Conservation (phyloP, 116 monocot species). For the Iris pallida region DNA sequence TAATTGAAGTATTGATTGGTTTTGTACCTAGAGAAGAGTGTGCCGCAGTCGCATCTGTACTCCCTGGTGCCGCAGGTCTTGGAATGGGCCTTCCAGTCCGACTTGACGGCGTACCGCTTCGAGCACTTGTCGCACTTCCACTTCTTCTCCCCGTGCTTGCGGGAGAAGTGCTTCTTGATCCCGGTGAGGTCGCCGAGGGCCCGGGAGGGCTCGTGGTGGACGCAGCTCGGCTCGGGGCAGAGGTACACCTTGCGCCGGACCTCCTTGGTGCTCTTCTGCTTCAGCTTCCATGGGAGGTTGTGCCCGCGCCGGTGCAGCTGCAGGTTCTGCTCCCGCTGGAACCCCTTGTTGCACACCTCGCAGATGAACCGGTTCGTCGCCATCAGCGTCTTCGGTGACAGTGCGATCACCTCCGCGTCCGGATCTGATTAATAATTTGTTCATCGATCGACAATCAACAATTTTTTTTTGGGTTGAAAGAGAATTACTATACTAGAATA, state of each 20-base stretch:
- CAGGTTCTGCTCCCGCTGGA: slow-evolving; percentile 28
- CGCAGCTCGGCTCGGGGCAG: slow-evolving; percentile 48
- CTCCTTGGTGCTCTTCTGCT: slow-evolving; percentile 25
- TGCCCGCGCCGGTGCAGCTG: slow-evolving; percentile 22
- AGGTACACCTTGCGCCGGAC: slow-evolving; percentile 31
- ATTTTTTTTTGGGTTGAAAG: neutral
- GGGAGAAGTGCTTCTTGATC: slow-evolving; percentile 51
- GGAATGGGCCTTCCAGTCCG: slow-evolving; percentile 55
- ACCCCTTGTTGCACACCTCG: slow-evolving; percentile 52
- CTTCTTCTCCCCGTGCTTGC: slow-evolving; percentile 58
- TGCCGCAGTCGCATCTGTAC: slow-evolving; percentile 53
- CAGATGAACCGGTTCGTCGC: slow-evolving; percentile 47
- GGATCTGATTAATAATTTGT: slow-evolving; percentile 21
- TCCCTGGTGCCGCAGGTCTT: slow-evolving; percentile 52
- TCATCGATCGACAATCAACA: neutral
- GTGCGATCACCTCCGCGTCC: slow-evolving; percentile 40
- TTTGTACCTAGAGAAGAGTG: slow-evolving; percentile 59
- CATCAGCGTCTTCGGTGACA: slow-evolving; percentile 40
- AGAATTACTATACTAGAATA: neutral
- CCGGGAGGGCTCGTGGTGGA: slow-evolving; percentile 46
- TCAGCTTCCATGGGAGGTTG: slow-evolving; percentile 20
- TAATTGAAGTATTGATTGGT: neutral
- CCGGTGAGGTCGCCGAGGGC: slow-evolving; percentile 56
- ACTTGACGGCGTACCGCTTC: slow-evolving; percentile 49
- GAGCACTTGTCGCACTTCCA: slow-evolving; percentile 61